These are phyloP conservation scores for Malus orientalis DNA, from an alignment of 306 rosid genomes.

Conservation along the genomic window DNA sequence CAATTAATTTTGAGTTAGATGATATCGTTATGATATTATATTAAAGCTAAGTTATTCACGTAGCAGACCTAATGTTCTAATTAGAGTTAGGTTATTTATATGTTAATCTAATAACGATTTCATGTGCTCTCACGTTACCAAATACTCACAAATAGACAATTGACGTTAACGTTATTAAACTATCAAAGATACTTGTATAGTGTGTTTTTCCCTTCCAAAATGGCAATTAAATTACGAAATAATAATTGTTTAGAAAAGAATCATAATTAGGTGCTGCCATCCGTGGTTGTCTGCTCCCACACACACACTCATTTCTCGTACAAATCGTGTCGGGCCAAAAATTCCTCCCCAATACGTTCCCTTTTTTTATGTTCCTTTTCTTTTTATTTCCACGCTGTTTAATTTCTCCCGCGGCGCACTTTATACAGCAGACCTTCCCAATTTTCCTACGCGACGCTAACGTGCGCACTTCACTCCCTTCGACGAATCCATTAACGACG, in stretches of 20 bases:
- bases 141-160: no score
- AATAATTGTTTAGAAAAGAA: neutral
- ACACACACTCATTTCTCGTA: neutral
- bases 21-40: no score
- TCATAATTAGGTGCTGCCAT: neutral
- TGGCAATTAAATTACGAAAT: neutral
- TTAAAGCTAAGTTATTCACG: no score
- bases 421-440: constrained; percentile 27
- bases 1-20: no score
- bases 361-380: neutral
- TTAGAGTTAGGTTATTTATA: no score
- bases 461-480: constrained; percentile 45
- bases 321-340: constrained; percentile 3
- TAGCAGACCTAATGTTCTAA: no score
- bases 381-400: neutral
- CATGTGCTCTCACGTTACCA: no score
- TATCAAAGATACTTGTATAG: no score
- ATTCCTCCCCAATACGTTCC: neutral
- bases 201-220: no score
- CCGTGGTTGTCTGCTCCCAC: neutral
- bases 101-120: no score
- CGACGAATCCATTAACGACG: constrained; percentile 22
- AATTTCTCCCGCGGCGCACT: constrained; percentile 41
- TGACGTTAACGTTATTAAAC: no score
- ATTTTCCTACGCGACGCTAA: constrained; percentile 26